Base-by-base conservation (phyloP, 225 moss, liverwort and hornwort genomes). In the Thuidium tamariscinum region DNA sequence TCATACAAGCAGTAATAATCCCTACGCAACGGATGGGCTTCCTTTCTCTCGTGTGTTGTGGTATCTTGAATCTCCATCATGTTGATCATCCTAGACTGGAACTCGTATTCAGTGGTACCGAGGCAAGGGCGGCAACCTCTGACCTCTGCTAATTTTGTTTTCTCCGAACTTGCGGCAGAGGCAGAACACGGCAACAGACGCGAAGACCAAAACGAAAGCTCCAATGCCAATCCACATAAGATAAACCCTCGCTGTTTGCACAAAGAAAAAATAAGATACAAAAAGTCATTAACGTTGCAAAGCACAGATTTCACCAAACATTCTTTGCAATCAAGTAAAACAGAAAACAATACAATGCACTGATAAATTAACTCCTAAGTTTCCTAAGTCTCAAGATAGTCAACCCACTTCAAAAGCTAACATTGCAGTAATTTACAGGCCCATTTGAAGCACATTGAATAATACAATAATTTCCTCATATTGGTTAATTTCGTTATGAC, bases 51-150 rank as follows among this genome's bases (percentile, higher is more conserved):
- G 6, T 9, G 81, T 59, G 82, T 41, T 80, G 83, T 69, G 36
- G 66, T 32, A 48, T 36, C 21, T 13, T 77, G 79, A n/a, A 57
- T 48, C 81, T 81, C 59, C 62, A 56, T 44, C 80, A n/a, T n/a
- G n/a, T n/a, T n/a, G n/a, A n/a, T n/a, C n/a, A 75, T 86, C 68
- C 27, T 49, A 30, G 30, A 36, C 51, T 46, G 52, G 61, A 37
- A 77, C 39, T 79, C 26, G 7, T 23, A 13, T 74, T 55, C 83
- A 91, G 64, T 91, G 89, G 49, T 91, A 91, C 18, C 89, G 89
- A 64, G 91, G 91, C 89, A 91, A 61, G n/a, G 87, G 83, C 17
- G 91, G 91, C 42, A 89, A 69, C 57, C 89, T 85, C 83, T 89
- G 89, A 19, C 74, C 91, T 86, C 91, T 74, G 14, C 87, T 73